These are phyloP conservation scores for Fonsecaea monophora DNA, from an alignment of 2,329 filamentous ascomycete genomes.

Conservation along the genomic window DNA sequence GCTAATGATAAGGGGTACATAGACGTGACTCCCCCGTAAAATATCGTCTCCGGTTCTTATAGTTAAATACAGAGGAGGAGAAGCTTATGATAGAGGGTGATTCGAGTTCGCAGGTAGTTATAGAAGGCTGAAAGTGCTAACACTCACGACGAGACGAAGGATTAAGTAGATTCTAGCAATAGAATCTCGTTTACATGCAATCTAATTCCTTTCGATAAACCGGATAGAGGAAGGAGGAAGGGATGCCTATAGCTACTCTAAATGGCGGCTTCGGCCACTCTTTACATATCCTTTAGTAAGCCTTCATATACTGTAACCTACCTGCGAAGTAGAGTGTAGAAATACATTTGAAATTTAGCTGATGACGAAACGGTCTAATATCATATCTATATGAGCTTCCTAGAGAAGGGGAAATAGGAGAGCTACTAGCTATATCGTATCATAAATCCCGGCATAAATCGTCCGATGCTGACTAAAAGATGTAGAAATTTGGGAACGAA, in stretches of 20 bases:
- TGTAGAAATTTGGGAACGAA: neutral
- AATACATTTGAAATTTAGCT: too few species aligned
- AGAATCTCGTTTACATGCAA: too few species aligned
- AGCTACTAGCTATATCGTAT: neutral
- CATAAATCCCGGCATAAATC: neutral
- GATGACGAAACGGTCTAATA: too few species aligned
- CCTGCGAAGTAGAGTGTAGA: too few species aligned
- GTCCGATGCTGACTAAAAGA: neutral
- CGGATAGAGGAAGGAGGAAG: too few species aligned
- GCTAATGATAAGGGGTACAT: conserved; percentile 13
- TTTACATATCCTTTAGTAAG: too few species aligned
- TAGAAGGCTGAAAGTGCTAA: neutral
- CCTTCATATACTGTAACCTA: too few species aligned
- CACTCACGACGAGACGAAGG: neutral
- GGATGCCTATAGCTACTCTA: too few species aligned
- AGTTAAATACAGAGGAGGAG: conserved; percentile 13
- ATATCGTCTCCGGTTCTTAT: conserved; percentile 11
- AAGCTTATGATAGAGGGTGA: neutral
- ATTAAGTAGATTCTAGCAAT: neutral
- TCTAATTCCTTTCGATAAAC: too few species aligned
- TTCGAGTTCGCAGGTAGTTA: neutral
- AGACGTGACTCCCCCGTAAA: conserved; percentile 9
- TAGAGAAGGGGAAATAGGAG: neutral
- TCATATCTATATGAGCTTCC: too few species aligned
- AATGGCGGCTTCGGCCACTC: too few species aligned